Base-by-base conservation (phyloP, 2,329 filamentous ascomycete genomes). In the Sclerotiophoma versabilis region DNA sequence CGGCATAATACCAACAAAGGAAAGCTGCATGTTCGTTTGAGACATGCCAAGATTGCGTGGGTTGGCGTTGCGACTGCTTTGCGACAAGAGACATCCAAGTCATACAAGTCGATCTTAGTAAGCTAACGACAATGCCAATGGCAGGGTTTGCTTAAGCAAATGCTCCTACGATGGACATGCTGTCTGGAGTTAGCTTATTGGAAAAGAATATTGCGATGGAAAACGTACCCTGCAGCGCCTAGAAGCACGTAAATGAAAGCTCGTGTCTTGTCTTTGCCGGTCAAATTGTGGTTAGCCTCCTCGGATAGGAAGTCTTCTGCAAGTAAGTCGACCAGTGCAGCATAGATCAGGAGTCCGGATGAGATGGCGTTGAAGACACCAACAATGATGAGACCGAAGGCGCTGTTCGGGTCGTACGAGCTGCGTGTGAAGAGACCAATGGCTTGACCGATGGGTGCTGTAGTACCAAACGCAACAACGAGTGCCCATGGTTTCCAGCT, bases 281-380 rank as follows among this genome's bases (percentile, higher is more conserved):
- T 81, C 77, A 87, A 72, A 2, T 77, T 69, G n/a, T 72, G 69
- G 43, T 77, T 73, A 3, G 72, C 72, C 51, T 75, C 74, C 32
- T 76, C 73, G 0, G 84, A 87, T 15, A 88, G 75, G 74, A 88
- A 88, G 65, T 88, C 86, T 63, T 87, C 85, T 4, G 84, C 84
- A 29, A 88, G 73, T 25, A 88, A 73, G 66, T 88, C 85, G 2
- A 88, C 86, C 6, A 87, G 75, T 2, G 85, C 83, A 33, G 84
- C 84, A 64, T 87, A 87, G 45, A 87, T 81, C 6, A 87, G 70
- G 23, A 87, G 77, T 66, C 84, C 85, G 22, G 74, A 86, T 1
- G 84, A 87, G 78, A 88, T 87, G 22, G 86, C 84, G 63, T 88
- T 88, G 73, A 87, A 88, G 0, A 85, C 70, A 38, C 86, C 86